Base-by-base conservation (phyloP, 352 stramenopile species). In the Globisporangium radiosum region DNA sequence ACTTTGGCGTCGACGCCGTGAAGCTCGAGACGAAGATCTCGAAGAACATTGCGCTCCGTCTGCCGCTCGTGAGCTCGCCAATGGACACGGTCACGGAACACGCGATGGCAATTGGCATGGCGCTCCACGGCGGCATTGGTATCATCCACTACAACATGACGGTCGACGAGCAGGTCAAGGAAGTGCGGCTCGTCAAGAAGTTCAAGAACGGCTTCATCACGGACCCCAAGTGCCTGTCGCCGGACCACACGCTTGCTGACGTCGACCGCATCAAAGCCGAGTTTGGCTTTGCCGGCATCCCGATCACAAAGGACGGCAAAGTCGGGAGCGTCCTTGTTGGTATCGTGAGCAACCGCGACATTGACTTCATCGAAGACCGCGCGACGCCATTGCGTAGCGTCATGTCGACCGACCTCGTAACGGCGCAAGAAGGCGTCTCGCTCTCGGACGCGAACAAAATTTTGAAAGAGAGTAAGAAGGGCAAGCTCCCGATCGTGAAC, bases 61-160 rank as follows among this genome's bases (percentile, higher is more conserved):
- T 97, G 54, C 97, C 97, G 33, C 92, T 99, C 38, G 93, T 99
- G 37, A 98, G 87, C 15, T 99, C 95, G 57, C 97, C 97, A 33
- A 99, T 99, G 98, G 98, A 99, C 82, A 99, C 98, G 51, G 98
- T 99, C 15, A 99, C 98, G 54, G 98, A 99, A 80, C 85, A 97
- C 70, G 86, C 96, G 52, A 99, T 99, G 97, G 98, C 98, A 52
- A 99, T 99, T 63, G 88, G 89, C 56, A 99, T 99, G 96, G 98
- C 97, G 7, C 81, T 99, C 43, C 96, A 99, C 77, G 98, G 98
- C 47, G 94, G 95, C 42, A 98, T 99, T 62, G 98, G 98, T 39
- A 98, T 99, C 67, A 99, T 99, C 68, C 98, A 99, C 81, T 99
- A 99, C 77, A 99, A 99, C 89, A 98, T 99, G 84, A 97, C 85